These are phyloP conservation scores for Sporodiniella umbellata DNA, from an alignment of 371 early-diverging fungal genomes.

Conservation along the genomic window DNA sequence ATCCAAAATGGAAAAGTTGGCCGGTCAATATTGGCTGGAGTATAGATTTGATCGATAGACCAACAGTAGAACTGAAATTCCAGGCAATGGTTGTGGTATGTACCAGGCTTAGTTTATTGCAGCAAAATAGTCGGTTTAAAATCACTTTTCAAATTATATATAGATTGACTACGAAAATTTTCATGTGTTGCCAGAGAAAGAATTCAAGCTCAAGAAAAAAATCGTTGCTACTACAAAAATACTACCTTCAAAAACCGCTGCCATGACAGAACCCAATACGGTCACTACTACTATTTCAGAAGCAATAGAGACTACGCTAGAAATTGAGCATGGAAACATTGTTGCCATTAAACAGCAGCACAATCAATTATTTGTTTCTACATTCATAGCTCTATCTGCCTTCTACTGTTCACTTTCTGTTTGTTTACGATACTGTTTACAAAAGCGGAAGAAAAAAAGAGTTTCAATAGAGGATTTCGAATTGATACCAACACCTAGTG, in stretches of 20 bases:
- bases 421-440: constrained; percentile 12
- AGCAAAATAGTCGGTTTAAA: not conserved
- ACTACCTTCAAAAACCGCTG: not conserved
- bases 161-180: constrained; percentile 50
- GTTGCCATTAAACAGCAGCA: constrained; percentile 13
- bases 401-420: constrained; percentile 29
- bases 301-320: constrained; percentile 7
- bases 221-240: not conserved
- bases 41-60: constrained; percentile 12
- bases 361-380: constrained; percentile 30
- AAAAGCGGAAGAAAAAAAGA: constrained; percentile 1
- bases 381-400: constrained; percentile 15
- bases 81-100: constrained; percentile 51
- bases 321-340: constrained; percentile 16
- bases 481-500: not conserved
- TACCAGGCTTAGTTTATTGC: not conserved
- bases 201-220: constrained; percentile 27
- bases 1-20: constrained; percentile 37
- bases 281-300: not conserved
- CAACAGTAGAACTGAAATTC: constrained; percentile 18
- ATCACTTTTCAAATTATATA: not conserved
- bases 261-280: not conserved
- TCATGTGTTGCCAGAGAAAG: constrained; percentile 35
- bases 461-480: constrained; percentile 1
- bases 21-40: constrained; percentile 38